Base-by-base conservation (phyloP, 176 grass and related monocot species). In the Oryza brachyantha region DNA sequence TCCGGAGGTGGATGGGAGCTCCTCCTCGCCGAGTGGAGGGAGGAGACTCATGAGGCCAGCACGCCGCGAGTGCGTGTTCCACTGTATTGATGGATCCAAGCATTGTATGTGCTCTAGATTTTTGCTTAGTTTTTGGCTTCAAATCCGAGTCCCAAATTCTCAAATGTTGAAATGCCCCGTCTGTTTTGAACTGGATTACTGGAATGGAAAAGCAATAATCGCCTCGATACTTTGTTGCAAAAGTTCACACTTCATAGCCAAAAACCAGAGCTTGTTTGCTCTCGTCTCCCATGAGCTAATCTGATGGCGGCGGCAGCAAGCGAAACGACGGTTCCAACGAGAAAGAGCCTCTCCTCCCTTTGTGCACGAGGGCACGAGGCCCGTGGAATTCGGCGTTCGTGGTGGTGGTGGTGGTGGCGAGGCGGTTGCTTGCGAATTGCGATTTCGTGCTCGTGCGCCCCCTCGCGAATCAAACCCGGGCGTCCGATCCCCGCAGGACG, bases 1-100 rank as follows among this genome's bases (percentile, higher is more conserved):
- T 91, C 50, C 80, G 85, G 66, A 87, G 86, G 75, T 91, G 91
- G 94, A 93, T 89, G 78, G 74, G 86, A 29, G 86, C 81, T 71
- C 86, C 88, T 71, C 88, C 91, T 73, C 82, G 82, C 22, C 71
- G 72, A 10, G 87, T 70, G 64, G 34, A 80, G 66, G 27, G 70
- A 75, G 71, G 71, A 29, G 86, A 84, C 34, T 80, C 21, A 55
- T 55, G 8, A 55, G 28, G 48, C 1, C 16, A 22, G 66, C 67
- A 25, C 83, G 17, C 11, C 22, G 17, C 34, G 0, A 13, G 67
- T 1, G 13, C 37, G 5, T 38, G 31, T 7, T 40, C 77, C 39
- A 38, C 40, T 22, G 50, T 25, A 61, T 8, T 75, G 61, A 42
- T 43, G 13, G 41, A 28, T 7, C 58, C 40, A 10, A 29, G 19